Base-by-base conservation (phyloP, 2,329 filamentous ascomycete genomes). In the Venturia nashicola region DNA sequence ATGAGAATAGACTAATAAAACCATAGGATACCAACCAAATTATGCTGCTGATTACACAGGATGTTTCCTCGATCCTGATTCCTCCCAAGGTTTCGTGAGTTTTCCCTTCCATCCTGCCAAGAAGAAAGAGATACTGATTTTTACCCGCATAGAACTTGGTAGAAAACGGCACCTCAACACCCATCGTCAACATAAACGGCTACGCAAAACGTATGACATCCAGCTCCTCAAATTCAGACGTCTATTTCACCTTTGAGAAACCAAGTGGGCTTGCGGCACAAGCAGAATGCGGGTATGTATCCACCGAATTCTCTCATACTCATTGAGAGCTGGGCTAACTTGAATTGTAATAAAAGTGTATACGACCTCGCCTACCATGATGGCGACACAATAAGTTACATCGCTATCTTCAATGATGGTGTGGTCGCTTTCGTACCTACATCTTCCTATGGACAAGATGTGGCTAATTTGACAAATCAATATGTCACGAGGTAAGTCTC, bases 291-390 rank as follows among this genome's bases (percentile, higher is more conserved):
- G 62, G 62, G 62, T 64, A 61, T 34, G 62, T 64, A 16, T 18
- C 23, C 2, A 5, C 23, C 27, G 27, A 16, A 23, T 18, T 27
- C 23, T 18, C 46, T 27, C 14, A 8, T 12, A 23, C 1, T 36
- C 23, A 42, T 20, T 16, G 18, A 55, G 23, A 16, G 7, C 14
- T 23, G 11, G 9, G 20, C n/a, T 34, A 16, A 27, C 9, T 14
- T 51, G 32, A 27, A 7, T 1, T 42, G 4, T 36, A 8, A n/a
- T 44, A 8, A 32, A 16, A 64, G 62, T 48, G 62, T 64, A 14
- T 64, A 57, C 43, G 62, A 64, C 39, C 55, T 64, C 20, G 40
- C 43, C 20, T 64, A 57, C 62, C 54, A 64, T 39, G 63, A 46
- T 9, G 39, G n/a, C 20, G 42, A 46, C 36, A 54, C 32, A 20